Percentiles rank a stretch among this genome's conserved stretches.
Evolutionary conservation across 129 eudicot genomes (phyloP).

Genomic region (Chrysanthemum makinoi): DNA sequence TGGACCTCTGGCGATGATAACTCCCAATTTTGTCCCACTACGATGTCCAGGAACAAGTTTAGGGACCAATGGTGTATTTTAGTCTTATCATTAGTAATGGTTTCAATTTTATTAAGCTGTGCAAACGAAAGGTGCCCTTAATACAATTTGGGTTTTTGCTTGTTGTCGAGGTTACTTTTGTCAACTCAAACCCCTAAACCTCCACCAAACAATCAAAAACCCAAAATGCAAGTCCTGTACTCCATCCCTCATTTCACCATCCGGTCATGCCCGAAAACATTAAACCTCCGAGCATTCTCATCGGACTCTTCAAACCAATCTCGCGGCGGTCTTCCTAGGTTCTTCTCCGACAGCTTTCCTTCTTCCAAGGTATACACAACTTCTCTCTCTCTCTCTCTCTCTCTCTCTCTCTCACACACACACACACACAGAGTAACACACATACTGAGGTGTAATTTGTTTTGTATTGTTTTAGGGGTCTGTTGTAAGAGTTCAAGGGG

Average conservation of each 20-base stretch:
- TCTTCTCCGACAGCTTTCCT: slow-evolving; percentile 74
- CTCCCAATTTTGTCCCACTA: no score
- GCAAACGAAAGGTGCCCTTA: no score
- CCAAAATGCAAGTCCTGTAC: slow-evolving; percentile 24
- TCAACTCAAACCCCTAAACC: no score
- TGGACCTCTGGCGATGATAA: no score
- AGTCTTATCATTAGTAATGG: no score
- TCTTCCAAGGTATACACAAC: slow-evolving; percentile 48
- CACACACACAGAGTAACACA: background rate
- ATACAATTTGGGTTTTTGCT: no score
- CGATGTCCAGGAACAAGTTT: no score
- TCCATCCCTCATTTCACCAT: slow-evolving; percentile 41
- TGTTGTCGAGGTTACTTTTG: no score
- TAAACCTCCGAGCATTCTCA: slow-evolving; percentile 50
- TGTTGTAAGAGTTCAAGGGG: slow-evolving; percentile 73
- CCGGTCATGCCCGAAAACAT: slow-evolving; percentile 37
- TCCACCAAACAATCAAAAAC: no score
- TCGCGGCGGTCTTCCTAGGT: slow-evolving; percentile 93
- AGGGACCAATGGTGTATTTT: no score
- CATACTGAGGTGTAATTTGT: background rate
- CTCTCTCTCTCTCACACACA: no score
- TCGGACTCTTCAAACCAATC: slow-evolving; percentile 72
- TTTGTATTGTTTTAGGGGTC: slow-evolving; percentile 52
- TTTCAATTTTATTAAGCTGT: no score
- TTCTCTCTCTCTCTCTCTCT: slow-evolving; percentile 9